A percentile compares a stretch with the other conserved stretches of the same genome.
These are phyloP conservation scores for Trametes hirsuta DNA, from an alignment of 1,284 basidiomycete species.

Conservation along the genomic window DNA sequence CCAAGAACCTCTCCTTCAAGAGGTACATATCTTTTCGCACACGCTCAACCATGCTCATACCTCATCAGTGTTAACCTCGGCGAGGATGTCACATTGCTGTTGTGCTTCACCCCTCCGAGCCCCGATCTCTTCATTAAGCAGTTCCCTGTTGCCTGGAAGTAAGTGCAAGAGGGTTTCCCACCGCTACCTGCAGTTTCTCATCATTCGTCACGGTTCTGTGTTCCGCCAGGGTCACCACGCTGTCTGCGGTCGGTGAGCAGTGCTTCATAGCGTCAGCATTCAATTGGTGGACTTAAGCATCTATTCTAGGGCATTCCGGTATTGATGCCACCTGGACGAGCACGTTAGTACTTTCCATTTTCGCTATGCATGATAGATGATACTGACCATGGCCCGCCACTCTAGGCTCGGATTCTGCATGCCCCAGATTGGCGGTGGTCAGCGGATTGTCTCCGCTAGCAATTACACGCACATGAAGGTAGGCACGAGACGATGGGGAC, in stretches of 20 bases:
- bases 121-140: background rate
- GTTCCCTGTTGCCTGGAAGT: conserved; percentile 16
- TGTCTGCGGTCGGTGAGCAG: background rate
- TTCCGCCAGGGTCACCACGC: conserved; percentile 5
- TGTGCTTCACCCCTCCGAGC: conserved; percentile 11
- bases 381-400: background rate
- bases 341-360: background rate
- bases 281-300: background rate
- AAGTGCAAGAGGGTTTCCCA: background rate
- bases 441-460: background rate
- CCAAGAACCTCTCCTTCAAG: conserved; percentile 4
- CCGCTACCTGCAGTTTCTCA: background rate
- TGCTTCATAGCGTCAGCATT: background rate
- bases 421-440: conserved; percentile 1
- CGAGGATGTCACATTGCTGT: conserved; percentile 5
- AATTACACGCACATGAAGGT: conserved; percentile 6
- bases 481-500: background rate
- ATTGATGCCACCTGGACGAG: conserved; percentile 1
- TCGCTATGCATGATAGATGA: background rate
- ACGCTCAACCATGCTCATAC: no score
- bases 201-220: background rate
- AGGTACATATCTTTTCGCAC: background rate
- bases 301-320: background rate
- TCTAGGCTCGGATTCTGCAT: conserved; percentile 10
- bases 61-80: conserved; percentile 8